Conservation (phyloP, 768 basidiomycete species). For the Cystofilobasidium capitatum region DNA sequence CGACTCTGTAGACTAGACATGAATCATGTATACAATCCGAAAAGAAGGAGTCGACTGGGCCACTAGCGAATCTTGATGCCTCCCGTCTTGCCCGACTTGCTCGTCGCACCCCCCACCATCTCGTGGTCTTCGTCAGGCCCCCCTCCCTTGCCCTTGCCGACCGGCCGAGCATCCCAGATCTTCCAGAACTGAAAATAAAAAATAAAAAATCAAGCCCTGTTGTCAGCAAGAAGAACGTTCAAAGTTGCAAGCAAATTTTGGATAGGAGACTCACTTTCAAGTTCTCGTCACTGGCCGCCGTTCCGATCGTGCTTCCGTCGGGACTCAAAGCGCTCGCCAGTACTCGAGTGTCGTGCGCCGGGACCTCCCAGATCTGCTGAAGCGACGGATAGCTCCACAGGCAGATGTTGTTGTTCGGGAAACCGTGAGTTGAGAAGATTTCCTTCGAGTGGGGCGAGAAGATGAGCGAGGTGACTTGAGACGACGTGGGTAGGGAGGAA, state of each 20-base stretch:
- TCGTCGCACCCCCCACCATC: constrained; percentile 23
- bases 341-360: constrained; percentile 87
- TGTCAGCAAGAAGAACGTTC: no score
- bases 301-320: constrained; percentile 81
- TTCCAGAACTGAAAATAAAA: constrained; percentile 56
- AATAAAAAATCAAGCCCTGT: background rate
- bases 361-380: constrained; percentile 70
- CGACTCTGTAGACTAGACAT: no score
- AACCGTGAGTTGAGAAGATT: constrained; percentile 84
- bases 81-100: constrained; percentile 24
- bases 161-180: constrained; percentile 39
- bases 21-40: no score
- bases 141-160: constrained; percentile 25
- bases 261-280: constrained; percentile 48
- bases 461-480: constrained; percentile 83
- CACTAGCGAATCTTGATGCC: constrained; percentile 23
- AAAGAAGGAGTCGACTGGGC: background rate
- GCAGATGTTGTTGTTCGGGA: constrained; percentile 50
- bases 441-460: constrained; percentile 85
- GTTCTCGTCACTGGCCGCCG: constrained; percentile 89
- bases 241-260: background rate
- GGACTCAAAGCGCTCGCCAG: constrained; percentile 77
- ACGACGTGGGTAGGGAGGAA: constrained; percentile 72
- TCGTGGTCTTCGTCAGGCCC: constrained; percentile 33
- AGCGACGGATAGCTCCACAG: constrained; percentile 63